Percentiles rank a stretch among this genome's conserved stretches.
phyloP scores from a whole-genome alignment of 1,284 basidiomycete genomes.

The Cronartium quercuum region DNA sequence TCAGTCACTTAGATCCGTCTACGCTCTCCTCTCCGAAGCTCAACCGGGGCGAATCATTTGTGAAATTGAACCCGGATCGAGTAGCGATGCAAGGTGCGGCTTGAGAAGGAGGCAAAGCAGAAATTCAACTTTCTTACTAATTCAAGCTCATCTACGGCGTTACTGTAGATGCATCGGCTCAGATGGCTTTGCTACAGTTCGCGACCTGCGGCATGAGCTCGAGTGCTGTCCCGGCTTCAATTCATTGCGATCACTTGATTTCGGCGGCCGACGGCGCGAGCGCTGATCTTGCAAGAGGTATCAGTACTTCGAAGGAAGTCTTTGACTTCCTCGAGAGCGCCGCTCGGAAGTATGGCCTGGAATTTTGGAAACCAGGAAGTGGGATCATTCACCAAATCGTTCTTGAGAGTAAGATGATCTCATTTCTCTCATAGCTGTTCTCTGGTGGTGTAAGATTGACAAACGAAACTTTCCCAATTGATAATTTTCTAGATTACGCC shows the following conservation, averaged over 20 bases:
- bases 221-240: slow-evolving; percentile 78
- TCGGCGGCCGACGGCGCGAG: slow-evolving; percentile 65
- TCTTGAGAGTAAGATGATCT: slow-evolving; percentile 63
- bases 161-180: slow-evolving; percentile 76
- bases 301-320: slow-evolving; percentile 63
- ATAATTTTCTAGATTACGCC: slow-evolving; percentile 42
- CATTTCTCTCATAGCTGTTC: not conserved
- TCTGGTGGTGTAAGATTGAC: too few relatives aligned
- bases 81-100: slow-evolving; percentile 80
- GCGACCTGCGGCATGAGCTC: slow-evolving; percentile 88
- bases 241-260: slow-evolving; percentile 92
- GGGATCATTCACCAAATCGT: slow-evolving; percentile 95
- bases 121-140: not conserved
- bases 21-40: slow-evolving; percentile 48
- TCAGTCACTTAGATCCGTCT: slow-evolving; percentile 84
- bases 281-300: slow-evolving; percentile 65
- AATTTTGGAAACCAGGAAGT: slow-evolving; percentile 64
- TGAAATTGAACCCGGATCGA: slow-evolving; percentile 82
- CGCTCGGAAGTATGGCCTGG: slow-evolving; percentile 78
- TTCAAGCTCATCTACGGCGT: not conserved
- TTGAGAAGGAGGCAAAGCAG: slow-evolving; percentile 34
- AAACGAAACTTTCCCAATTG: too few relatives aligned
- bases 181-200: slow-evolving; percentile 91
- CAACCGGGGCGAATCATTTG: slow-evolving; percentile 67
- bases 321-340: slow-evolving; percentile 97